Conservation (phyloP, 768 basidiomycete species). For the Glaciozyma antarctica region DNA sequence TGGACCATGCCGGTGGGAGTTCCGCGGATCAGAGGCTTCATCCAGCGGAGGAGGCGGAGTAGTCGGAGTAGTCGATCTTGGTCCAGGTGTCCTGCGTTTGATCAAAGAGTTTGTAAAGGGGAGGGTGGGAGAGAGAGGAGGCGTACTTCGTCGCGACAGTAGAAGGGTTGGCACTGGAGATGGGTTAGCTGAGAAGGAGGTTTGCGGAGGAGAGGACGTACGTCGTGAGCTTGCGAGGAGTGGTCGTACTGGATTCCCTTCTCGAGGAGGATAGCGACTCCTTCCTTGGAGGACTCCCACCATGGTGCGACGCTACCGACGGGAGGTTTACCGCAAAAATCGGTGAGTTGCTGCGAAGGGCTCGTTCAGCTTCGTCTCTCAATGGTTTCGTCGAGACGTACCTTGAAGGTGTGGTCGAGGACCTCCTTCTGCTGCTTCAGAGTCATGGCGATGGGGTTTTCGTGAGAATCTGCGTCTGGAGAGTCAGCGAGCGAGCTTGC, state of each 20-base stretch:
- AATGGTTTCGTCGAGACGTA: neutral
- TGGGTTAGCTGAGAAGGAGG: too few relatives aligned
- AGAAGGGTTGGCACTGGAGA: conserved; percentile 52
- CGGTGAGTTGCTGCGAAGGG: conserved; percentile 1
- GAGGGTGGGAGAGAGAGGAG: too few relatives aligned
- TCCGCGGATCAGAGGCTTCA: conserved; percentile 60
- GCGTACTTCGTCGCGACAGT: conserved; percentile 49
- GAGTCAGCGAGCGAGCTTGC: neutral
- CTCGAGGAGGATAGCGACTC: conserved; percentile 54
- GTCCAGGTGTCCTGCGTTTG: conserved; percentile 51
- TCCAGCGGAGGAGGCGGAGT: conserved; percentile 57
- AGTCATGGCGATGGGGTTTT: conserved; percentile 57
- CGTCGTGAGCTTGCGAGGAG: conserved; percentile 47
- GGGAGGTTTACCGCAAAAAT: conserved; percentile 45
- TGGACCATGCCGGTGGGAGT: conserved; percentile 54
- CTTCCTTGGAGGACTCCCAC: conserved; percentile 63
- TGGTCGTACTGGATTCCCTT: conserved; percentile 68
- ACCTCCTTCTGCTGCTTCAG: conserved; percentile 62
- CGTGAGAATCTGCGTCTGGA: conserved; percentile 48
- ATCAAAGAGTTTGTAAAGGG: too few relatives aligned
- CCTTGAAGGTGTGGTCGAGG: conserved; percentile 39
- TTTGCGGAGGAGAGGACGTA: too few relatives aligned
- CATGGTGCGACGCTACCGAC: conserved; percentile 64
- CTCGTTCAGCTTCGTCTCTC: neutral
- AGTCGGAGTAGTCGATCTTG: conserved; percentile 56